Conservation (phyloP, 441 rosid genomes). For the Euphorbia schlechtendalii region DNA sequence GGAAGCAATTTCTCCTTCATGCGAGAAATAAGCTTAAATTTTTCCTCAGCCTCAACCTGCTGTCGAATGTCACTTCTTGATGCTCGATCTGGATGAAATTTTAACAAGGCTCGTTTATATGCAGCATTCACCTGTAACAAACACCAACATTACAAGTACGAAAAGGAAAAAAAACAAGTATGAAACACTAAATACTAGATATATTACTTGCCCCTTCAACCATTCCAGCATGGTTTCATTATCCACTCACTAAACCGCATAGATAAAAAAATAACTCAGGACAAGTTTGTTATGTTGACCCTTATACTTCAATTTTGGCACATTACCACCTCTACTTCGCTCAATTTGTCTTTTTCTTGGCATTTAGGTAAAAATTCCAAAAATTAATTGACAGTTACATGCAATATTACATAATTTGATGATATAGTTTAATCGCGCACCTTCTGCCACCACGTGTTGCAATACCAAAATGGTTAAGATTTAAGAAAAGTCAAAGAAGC, state of each 20-base stretch:
- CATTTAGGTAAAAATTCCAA: no score
- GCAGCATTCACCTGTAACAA: slow-evolving; percentile 65
- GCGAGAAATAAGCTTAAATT: slow-evolving; percentile 78
- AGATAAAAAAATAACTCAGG: no score
- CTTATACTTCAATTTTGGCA: neutral
- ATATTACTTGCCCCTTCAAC: no score
- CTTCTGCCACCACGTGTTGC: no score
- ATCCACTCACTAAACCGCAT: neutral
- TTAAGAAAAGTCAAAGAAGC: no score
- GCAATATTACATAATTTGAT: no score
- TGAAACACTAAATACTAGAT: neutral
- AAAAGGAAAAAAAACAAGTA: neutral
- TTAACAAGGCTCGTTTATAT: slow-evolving; percentile 63
- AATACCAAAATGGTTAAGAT: no score
- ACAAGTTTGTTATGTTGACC: neutral
- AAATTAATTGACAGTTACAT: no score
- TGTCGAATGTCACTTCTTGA: slow-evolving; percentile 59
- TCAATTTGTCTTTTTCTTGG: no score
- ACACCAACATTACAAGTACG: slow-evolving; percentile 3
- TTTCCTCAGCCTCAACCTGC: slow-evolving; percentile 88
- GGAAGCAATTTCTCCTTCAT: slow-evolving; percentile 62
- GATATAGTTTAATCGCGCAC: no score
- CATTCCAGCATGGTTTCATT: neutral
- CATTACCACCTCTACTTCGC: neutral
- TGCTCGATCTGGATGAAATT: slow-evolving; percentile 82